A percentile compares a stretch with the other conserved stretches of the same genome.
These are phyloP conservation scores for Trametes maxima DNA, from an alignment of 768 basidiomycete genomes.

Conservation along the genomic window DNA sequence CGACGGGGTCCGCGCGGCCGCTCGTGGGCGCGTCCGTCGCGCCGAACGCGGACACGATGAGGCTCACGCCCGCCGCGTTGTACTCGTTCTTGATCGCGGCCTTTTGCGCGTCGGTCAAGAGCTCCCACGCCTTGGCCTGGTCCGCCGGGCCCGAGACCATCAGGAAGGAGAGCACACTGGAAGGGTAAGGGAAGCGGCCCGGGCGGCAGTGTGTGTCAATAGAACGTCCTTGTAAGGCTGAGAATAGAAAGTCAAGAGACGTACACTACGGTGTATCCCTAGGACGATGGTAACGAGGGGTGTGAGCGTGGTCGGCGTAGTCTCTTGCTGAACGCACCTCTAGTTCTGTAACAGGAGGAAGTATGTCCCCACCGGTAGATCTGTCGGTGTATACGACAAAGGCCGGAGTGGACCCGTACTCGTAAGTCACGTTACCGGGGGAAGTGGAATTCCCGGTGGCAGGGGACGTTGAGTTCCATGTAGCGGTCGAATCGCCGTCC, in stretches of 20 bases:
- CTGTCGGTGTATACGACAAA: slow-evolving; percentile 19
- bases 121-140: slow-evolving; percentile 11
- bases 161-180: slow-evolving; percentile 18
- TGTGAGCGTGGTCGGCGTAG: too few species aligned
- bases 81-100: slow-evolving; percentile 26
- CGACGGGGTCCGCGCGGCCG: slow-evolving; percentile 32
- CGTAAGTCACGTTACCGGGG: background rate
- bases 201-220: background rate
- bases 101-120: slow-evolving; percentile 11
- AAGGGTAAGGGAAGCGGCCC: background rate
- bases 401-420: slow-evolving; percentile 12
- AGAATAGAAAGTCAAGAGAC: background rate
- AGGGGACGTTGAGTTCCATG: background rate
- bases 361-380: slow-evolving; percentile 3
- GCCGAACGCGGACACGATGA: slow-evolving; percentile 29
- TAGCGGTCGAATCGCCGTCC: background rate
- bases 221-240: background rate
- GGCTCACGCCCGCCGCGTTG: slow-evolving; percentile 26
- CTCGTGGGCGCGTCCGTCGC: slow-evolving; percentile 35
- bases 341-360: slow-evolving; percentile 11
- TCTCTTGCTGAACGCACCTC: background rate
- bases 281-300: background rate
- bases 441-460: background rate
- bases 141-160: slow-evolving; percentile 12
- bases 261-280: slow-evolving; percentile 20